Conservation (phyloP, 345 rosid genomes). For the Citrus trifoliata region DNA sequence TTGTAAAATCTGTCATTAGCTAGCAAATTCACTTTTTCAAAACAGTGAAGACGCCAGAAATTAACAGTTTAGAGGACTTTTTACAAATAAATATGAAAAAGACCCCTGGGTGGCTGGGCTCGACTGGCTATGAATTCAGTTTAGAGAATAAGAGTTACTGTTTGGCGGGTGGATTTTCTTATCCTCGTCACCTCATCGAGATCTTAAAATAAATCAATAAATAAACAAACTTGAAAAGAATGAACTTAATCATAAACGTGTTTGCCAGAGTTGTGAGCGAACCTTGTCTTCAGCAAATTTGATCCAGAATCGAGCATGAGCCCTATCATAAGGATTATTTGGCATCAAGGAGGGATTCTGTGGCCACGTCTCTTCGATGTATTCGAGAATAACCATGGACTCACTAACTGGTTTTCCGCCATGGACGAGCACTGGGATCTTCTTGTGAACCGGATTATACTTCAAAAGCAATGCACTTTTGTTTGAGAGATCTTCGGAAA, state of each 20-base stretch:
- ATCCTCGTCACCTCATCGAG: too few relatives aligned
- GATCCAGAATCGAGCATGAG: neutral
- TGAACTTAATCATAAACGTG: neutral
- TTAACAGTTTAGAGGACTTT: neutral
- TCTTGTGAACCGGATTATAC: neutral
- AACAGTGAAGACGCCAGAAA: too few relatives aligned
- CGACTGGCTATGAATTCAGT: too few relatives aligned
- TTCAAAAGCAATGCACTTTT: neutral
- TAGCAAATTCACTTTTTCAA: too few relatives aligned
- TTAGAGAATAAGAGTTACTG: too few relatives aligned
- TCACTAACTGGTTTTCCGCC: neutral
- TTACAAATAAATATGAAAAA: too few relatives aligned
- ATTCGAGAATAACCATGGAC: neutral
- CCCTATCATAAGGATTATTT: neutral
- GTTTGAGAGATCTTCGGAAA: neutral
- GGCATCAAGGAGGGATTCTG: neutral
- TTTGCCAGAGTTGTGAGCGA: neutral
- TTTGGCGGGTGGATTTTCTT: too few relatives aligned
- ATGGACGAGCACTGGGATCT: neutral
- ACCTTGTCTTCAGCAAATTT: neutral
- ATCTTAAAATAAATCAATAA: too few relatives aligned
- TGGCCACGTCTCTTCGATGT: neutral
- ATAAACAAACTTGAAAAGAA: too few relatives aligned
- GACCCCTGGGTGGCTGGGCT: too few relatives aligned
- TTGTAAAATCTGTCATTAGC: too few relatives aligned